Conservation (phyloP, 179 eudicot species). For the Silene vulgaris region DNA sequence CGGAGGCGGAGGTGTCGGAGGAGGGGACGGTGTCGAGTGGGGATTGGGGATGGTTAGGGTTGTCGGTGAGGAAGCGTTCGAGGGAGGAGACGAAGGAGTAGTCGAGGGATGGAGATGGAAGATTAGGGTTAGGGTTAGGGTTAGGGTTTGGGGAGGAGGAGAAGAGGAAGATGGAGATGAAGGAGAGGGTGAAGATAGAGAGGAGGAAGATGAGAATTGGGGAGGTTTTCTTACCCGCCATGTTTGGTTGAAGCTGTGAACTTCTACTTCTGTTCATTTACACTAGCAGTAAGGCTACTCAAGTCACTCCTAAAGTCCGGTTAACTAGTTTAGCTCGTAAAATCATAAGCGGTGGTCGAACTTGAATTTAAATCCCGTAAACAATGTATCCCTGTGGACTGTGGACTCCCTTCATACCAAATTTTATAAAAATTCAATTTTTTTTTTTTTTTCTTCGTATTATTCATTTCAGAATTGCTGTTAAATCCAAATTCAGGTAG, state of each 20-base stretch:
- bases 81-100: constrained; percentile 76
- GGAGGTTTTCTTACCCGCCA: constrained; percentile 64
- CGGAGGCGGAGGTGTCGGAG: constrained; percentile 18
- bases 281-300: too few species aligned
- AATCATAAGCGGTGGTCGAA: too few species aligned
- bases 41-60: constrained; percentile 25
- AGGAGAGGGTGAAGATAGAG: constrained; percentile 37
- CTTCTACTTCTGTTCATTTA: not conserved
- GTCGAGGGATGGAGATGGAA: constrained; percentile 22
- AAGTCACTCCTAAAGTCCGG: too few species aligned
- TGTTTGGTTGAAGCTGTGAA: constrained; percentile 1
- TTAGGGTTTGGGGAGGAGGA: constrained; percentile 10
- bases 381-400: too few species aligned
- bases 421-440: too few species aligned
- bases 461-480: too few species aligned
- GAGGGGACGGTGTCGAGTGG: constrained; percentile 33
- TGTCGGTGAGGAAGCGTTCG: constrained; percentile 51
- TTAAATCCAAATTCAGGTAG: too few species aligned
- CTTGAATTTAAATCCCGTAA: too few species aligned
- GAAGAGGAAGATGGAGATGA: constrained; percentile 29
- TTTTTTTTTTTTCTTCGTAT: too few species aligned
- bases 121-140: constrained; percentile 38
- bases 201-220: constrained; percentile 40
- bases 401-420: too few species aligned
- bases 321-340: too few species aligned